phyloP scores from a whole-genome alignment of 768 basidiomycete genomes.

The Cystofilobasidium bisporidii region DNA sequence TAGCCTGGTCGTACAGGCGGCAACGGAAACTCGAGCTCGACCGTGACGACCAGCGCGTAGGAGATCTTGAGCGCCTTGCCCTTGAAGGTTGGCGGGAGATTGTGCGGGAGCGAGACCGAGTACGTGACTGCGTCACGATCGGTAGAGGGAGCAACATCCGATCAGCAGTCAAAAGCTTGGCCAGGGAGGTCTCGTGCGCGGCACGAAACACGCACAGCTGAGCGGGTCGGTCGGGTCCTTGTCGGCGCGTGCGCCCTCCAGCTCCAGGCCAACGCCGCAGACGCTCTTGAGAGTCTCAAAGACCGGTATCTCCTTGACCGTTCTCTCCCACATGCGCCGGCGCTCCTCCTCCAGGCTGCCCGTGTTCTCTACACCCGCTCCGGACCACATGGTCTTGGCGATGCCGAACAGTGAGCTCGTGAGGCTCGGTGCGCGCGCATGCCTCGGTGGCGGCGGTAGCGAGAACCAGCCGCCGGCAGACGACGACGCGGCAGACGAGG shows the following conservation, averaged over 20 bases:
- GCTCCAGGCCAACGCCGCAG: constrained; percentile 73
- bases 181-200: background rate
- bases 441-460: constrained; percentile 29
- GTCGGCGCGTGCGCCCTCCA: constrained; percentile 70
- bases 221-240: constrained; percentile 53
- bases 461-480: constrained; percentile 16
- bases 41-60: constrained; percentile 82
- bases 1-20: constrained; percentile 38
- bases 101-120: constrained; percentile 59
- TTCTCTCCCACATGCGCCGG: constrained; percentile 39
- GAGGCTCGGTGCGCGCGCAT: constrained; percentile 35
- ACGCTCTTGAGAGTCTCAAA: constrained; percentile 77
- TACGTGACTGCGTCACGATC: constrained; percentile 57
- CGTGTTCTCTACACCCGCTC: constrained; percentile 30
- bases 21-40: constrained; percentile 55
- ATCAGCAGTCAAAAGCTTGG: background rate
- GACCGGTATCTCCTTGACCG: constrained; percentile 53
- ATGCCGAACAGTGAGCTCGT: constrained; percentile 39
- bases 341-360: constrained; percentile 43
- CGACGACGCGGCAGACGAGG: background rate
- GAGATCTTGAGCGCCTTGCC: constrained; percentile 76
- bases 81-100: constrained; percentile 80
- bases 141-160: background rate
- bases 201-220: constrained; percentile 36
- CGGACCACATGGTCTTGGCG: constrained; percentile 35